Conservation (phyloP, 192 early-diverging fungal genomes). For the Funneliformis geosporum region DNA sequence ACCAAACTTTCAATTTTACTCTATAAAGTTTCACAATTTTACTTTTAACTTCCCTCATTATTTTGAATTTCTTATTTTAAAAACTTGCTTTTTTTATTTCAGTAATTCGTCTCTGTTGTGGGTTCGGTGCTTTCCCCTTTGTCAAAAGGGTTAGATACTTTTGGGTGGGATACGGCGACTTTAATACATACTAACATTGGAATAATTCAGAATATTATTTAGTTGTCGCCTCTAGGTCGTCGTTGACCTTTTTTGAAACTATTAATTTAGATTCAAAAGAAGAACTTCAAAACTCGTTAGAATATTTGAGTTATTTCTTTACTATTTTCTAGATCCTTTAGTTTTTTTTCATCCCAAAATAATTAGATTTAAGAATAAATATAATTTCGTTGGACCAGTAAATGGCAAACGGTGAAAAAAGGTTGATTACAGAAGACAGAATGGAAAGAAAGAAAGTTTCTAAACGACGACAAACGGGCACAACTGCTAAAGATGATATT, state of each 20-base stretch:
- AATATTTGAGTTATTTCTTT: not conserved
- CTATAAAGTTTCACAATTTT: not conserved
- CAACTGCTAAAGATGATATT: constrained; percentile 32
- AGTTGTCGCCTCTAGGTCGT: not conserved
- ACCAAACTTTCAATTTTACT: not conserved
- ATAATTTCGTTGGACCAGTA: not conserved
- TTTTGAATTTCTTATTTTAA: not conserved
- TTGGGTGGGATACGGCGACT: constrained; percentile 22
- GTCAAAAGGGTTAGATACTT: constrained; percentile 4
- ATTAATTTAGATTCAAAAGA: not conserved
- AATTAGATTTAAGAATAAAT: not conserved
- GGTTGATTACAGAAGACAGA: constrained; percentile 29
- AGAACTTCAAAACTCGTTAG: not conserved
- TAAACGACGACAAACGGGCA: constrained; percentile 31
- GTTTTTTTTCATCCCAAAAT: not conserved
- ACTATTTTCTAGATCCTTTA: not conserved
- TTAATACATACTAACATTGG: not conserved
- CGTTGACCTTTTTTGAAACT: not conserved
- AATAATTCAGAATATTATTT: not conserved
- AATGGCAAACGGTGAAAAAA: constrained; percentile 34
- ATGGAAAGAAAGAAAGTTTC: constrained; percentile 32
- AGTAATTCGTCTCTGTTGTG: not conserved
- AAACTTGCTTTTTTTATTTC: not conserved
- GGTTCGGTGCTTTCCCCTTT: not conserved
- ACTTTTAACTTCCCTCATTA: not conserved